These are phyloP conservation scores for Pichia scutulata DNA, from an alignment of 805 yeast species.

Conservation along the genomic window DNA sequence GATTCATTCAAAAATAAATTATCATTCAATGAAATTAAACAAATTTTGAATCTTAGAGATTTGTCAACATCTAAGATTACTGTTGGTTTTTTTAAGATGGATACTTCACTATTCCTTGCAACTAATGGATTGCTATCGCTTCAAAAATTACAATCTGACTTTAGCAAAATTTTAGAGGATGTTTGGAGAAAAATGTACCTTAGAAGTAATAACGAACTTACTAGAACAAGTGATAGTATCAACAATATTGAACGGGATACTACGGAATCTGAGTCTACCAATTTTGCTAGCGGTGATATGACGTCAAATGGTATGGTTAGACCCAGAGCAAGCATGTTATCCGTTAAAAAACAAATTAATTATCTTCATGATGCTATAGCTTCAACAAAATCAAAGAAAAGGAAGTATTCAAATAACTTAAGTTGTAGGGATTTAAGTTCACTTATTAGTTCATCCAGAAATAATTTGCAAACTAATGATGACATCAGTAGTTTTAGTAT, in stretches of 20 bases:
- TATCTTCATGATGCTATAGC: conserved; percentile 1
- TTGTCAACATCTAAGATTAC: not conserved
- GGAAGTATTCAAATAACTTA: not conserved
- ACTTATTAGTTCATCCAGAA: not conserved
- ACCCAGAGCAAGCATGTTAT: not conserved
- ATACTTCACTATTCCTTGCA: not conserved
- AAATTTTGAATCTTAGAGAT: conserved; percentile 1
- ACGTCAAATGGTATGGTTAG: not conserved
- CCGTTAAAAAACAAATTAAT: not conserved
- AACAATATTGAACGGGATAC: not conserved
- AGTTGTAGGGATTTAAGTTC: not conserved
- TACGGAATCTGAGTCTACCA: not conserved
- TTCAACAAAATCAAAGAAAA: not conserved
- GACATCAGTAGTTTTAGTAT: not conserved
- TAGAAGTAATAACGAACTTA: not conserved
- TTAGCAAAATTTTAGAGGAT: not conserved
- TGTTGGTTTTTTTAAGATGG: conserved; percentile 9
- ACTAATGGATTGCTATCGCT: not conserved
- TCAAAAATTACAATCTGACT: not conserved
- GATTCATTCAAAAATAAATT: conserved; percentile 4
- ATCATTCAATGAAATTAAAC: conserved; percentile 2
- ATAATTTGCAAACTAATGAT: not conserved
- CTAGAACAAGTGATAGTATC: not conserved
- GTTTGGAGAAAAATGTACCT: conserved; percentile 2
- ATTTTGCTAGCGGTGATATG: not conserved